Conservation (phyloP, 331 rosid species). For the Rhamnella rubrinervis region DNA sequence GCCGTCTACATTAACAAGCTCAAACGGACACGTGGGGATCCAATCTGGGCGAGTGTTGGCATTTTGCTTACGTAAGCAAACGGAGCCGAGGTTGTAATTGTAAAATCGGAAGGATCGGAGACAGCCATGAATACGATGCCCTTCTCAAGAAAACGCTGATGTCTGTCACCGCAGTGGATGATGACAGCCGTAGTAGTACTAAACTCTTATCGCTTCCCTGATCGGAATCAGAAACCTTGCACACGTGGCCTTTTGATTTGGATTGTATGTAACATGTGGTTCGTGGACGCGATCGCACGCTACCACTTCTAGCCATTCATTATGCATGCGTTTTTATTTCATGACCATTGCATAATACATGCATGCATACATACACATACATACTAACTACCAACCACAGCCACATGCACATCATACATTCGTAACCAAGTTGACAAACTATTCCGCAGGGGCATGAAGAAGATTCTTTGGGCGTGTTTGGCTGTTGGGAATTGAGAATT, state of each 20-base stretch:
- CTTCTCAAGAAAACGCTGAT: constrained; percentile 16
- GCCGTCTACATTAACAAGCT: neutral
- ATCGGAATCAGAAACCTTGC: neutral
- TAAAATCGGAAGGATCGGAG: no score
- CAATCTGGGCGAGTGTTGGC: neutral
- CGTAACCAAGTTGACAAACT: neutral
- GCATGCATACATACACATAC: no score
- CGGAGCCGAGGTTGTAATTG: no score
- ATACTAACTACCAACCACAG: no score
- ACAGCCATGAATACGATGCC: neutral
- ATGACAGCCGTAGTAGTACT: neutral
- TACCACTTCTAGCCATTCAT: neutral
- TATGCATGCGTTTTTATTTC: neutral
- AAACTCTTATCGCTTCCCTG: constrained; percentile 14
- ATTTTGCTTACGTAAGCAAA: neutral
- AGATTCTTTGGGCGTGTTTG: constrained; percentile 16
- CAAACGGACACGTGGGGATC: neutral
- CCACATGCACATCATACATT: no score
- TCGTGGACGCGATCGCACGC: neutral
- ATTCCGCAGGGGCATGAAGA: neutral
- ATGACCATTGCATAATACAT: neutral
- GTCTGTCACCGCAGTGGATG: constrained; percentile 28
- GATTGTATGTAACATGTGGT: no score
- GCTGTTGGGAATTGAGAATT: neutral
- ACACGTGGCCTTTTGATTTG: constrained; percentile 9